These are phyloP conservation scores for Amborella trichopoda DNA, from an alignment of 164 flowering plant species.

Conservation along the genomic window DNA sequence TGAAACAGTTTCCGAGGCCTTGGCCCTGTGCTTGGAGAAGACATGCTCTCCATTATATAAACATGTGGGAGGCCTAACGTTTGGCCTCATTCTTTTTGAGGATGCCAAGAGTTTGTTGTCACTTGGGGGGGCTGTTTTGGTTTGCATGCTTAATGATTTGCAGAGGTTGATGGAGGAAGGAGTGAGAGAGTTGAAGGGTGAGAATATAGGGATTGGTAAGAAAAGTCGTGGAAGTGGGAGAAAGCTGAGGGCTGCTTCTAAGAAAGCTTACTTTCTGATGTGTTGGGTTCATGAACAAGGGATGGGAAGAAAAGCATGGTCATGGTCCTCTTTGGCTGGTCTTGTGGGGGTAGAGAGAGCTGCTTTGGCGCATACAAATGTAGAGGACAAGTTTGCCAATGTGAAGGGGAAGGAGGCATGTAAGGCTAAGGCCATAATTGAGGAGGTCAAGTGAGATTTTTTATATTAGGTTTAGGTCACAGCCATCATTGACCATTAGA, in stretches of 20 bases:
- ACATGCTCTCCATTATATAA: slow-evolving; percentile 62
- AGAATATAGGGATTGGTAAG: slow-evolving; percentile 19
- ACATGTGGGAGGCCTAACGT: slow-evolving; percentile 59
- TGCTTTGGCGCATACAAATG: slow-evolving; percentile 14
- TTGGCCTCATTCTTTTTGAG: slow-evolving; percentile 50
- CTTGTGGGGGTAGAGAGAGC: slow-evolving; percentile 42
- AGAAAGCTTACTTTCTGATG: slow-evolving; percentile 62
- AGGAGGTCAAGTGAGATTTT: slow-evolving; percentile 44
- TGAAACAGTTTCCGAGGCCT: slow-evolving; percentile 43
- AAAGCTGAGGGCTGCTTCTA: slow-evolving; percentile 54
- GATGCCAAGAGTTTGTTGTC: slow-evolving; percentile 38
- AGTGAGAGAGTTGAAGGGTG: slow-evolving; percentile 36
- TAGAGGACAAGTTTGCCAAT: slow-evolving; percentile 7
- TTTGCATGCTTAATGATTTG: slow-evolving; percentile 58
- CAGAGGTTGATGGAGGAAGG: slow-evolving; percentile 48
- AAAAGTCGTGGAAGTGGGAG: slow-evolving; percentile 26
- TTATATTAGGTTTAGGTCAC: too few species aligned
- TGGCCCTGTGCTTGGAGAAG: slow-evolving; percentile 58
- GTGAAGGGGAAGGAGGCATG: slow-evolving; percentile 8
- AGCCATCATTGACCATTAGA: too few species aligned
- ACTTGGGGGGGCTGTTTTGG: slow-evolving; percentile 44
- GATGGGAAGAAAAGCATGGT: too few species aligned
- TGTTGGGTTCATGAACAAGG: slow-evolving; percentile 90
- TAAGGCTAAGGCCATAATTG: slow-evolving; percentile 32
- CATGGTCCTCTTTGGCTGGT: slow-evolving; percentile 57